Base-by-base conservation (phyloP, 768 basidiomycete genomes). In the Gymnopilus dilepis region DNA sequence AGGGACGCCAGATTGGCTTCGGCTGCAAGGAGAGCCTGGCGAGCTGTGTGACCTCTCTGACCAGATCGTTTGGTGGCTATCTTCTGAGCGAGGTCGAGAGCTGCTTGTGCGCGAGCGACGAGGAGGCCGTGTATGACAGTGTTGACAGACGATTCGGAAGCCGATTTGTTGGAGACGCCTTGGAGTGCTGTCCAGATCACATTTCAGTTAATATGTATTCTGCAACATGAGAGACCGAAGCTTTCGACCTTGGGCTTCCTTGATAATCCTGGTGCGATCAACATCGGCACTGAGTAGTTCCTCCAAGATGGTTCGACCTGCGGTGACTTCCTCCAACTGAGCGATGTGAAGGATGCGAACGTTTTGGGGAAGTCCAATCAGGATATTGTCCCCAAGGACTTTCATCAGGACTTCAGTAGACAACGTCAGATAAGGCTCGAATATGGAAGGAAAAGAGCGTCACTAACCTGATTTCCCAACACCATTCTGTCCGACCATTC, bases 401-500 rank as follows among this genome's bases (percentile, higher is more conserved):
- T 68, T 69, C 71, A 74, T 71, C 13, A 74, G 55, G 4, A 74
- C 73, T 75, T 31, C 7, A 21, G 15, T 33, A 47, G 13, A 24
- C 12, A 2, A 17, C 21, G 1, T 21, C 6, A 19, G 22, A 33
- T 28, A 52, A 21, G 8, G 26, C 4, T 26, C 6, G 15, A 19
- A 42, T 11, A 8, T 0, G 15, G 45, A 58, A 2, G 22, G 37
- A 12, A 56, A 34, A 21, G 19, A 28, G 61, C 64, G n/a, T 6
- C 15, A 64, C 68, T 45, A 50, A 81, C 79, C 81, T 13, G 82
- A 83, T 66, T 86, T 86, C 9, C 84, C 86, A 17, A 79, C 76
- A 2, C 85, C 86, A 67, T 85, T 85, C 56, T 85, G 75, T 13
- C 86, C 87, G 6, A 86, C 75, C 56, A 89, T 76, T 28, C 78